These are phyloP conservation scores for Articulospora tetracladia DNA, from an alignment of 495 filamentous ascomycete species.

Conservation along the genomic window DNA sequence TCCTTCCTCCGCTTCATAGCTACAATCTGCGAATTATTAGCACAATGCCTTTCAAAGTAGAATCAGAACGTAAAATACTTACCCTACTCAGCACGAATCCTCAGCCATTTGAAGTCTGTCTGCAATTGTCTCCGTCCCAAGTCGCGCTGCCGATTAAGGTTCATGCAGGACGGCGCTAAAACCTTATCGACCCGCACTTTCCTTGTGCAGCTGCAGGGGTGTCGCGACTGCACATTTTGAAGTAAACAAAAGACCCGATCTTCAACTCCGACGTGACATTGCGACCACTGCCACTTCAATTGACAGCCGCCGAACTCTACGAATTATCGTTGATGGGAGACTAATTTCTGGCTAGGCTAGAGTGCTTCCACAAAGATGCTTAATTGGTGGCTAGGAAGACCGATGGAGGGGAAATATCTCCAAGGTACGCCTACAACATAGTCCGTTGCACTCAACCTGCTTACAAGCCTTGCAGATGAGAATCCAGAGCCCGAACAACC, in stretches of 20 bases:
- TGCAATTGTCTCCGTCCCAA: neutral
- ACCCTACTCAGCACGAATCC: too few relatives aligned
- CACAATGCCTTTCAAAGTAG: neutral
- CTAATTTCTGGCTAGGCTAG: too few relatives aligned
- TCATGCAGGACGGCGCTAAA: slow-evolving; percentile 14
- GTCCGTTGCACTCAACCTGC: slow-evolving; percentile 16
- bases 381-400: slow-evolving; percentile 25
- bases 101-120: too few relatives aligned
- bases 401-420: slow-evolving; percentile 14
- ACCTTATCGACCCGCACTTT: slow-evolving; percentile 14
- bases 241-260: slow-evolving; percentile 15
- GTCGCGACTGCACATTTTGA: slow-evolving; percentile 11
- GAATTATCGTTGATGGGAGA: neutral
- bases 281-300: neutral
- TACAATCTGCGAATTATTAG: neutral
- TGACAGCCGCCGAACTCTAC: neutral
- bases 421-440: slow-evolving; percentile 17
- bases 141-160: slow-evolving; percentile 11
- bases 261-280: neutral
- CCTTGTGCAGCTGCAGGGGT: neutral
- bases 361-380: slow-evolving; percentile 21
- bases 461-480: slow-evolving; percentile 27
- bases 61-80: too few relatives aligned
- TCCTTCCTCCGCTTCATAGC: slow-evolving; percentile 21
- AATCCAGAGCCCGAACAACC: slow-evolving; percentile 61